Base-by-base conservation (phyloP, 176 grass and related monocot species). In the Elymus sibiricus region DNA sequence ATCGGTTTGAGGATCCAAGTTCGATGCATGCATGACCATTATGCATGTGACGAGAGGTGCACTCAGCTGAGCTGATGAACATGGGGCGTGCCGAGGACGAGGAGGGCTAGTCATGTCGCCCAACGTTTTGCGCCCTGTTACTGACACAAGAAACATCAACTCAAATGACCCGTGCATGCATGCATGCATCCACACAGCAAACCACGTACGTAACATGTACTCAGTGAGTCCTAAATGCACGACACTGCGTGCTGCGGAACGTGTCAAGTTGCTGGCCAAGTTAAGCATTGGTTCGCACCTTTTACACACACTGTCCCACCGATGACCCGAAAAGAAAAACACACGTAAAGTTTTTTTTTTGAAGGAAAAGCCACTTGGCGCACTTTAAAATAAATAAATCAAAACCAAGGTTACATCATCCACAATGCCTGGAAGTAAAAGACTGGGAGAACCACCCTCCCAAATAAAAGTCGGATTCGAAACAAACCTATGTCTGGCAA, bases 81-180 rank as follows among this genome's bases (percentile, higher is more conserved):
- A 42, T 56, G 43, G 42, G 21, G 49, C 28, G 40, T 28, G 69
- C 11, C 69, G n/a, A 43, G 51, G 53, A 65, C 69, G n/a, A 43
- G 39, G 40, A 65, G 34, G 77, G 35, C 71, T 67, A 46, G 79
- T 83, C 89, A 79, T 46, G 84, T 83, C 74, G 27, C 34, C 11
- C 40, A 83, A 67, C 43, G 25, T 65, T 43, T 79, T 25, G 65
- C 43, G 55, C 73, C 17, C 64, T 83, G 74, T 83, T 73, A 29
- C 84, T 83, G 73, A 83, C 79, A 83, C 32, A 82, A 77, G 83
- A 83, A 64, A 90, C 84, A 86, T 90, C 84, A 83, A 74, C 56
- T 90, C 64, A 78, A 66, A 35, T 90, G 65, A 74, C 80, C 34
- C 29, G 39, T 70, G 67, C 71, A 74, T 74, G 70, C 15, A 51